Evolutionary conservation across 164 flowering plant species (phyloP).

Genomic region (Nymphaea colorata): DNA sequence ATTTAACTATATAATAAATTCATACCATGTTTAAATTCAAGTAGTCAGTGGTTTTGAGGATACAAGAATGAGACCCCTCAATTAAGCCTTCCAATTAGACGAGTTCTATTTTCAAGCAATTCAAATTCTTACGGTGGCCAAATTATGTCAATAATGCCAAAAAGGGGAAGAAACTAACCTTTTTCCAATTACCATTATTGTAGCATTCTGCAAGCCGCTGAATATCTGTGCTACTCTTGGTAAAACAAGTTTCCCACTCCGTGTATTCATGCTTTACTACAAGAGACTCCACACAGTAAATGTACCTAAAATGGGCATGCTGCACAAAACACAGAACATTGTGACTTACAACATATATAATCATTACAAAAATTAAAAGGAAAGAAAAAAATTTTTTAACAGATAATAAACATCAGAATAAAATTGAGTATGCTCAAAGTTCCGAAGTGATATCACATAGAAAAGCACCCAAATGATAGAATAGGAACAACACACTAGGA

Average conservation of each 20-base stretch:
- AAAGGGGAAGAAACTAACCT: constrained; percentile 31
- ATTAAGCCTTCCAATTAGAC: not conserved
- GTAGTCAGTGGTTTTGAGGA: too few relatives aligned
- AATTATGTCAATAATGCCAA: too few relatives aligned
- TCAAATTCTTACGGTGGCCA: not conserved
- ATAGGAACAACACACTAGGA: too few relatives aligned
- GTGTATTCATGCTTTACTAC: constrained; percentile 33
- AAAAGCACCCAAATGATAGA: too few relatives aligned
- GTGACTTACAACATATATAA: not conserved
- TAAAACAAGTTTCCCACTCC: constrained; percentile 70
- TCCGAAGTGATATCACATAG: too few relatives aligned
- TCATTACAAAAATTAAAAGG: too few relatives aligned
- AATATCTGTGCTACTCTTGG: constrained; percentile 40
- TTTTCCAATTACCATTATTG: constrained; percentile 31
- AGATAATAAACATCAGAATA: too few relatives aligned
- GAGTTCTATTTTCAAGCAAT: not conserved
- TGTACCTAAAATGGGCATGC: constrained; percentile 60
- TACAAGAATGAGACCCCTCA: too few relatives aligned
- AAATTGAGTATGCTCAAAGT: too few relatives aligned
- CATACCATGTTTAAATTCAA: too few relatives aligned
- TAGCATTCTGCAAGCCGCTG: constrained; percentile 49
- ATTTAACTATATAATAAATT: too few relatives aligned
- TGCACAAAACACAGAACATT: constrained; percentile 22
- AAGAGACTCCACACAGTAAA: constrained; percentile 62
- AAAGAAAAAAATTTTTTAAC: too few relatives aligned